phyloP scores from a whole-genome alignment of 208 protist species.

The Leishmania martiniquensis region DNA sequence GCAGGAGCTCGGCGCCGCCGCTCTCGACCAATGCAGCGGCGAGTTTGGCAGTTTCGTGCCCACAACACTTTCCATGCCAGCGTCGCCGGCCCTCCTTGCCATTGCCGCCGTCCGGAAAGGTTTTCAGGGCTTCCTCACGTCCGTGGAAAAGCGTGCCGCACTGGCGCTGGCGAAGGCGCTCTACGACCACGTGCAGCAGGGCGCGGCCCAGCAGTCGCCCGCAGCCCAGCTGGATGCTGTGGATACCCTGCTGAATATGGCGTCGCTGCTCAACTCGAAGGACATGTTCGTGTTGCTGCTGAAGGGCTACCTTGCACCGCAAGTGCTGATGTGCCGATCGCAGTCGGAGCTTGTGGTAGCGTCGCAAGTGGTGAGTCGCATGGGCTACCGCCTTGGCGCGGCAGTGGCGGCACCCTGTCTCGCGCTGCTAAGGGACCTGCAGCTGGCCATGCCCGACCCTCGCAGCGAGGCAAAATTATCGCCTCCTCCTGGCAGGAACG shows the following conservation, averaged over 20 bases:
- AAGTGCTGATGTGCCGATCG: slow-evolving; percentile 42
- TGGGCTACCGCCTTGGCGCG: slow-evolving; percentile 58
- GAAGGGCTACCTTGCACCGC: slow-evolving; percentile 52
- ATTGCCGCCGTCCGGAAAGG: slow-evolving; percentile 50
- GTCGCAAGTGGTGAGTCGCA: slow-evolving; percentile 45
- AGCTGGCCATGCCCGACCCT: slow-evolving; percentile 30
- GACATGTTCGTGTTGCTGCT: slow-evolving; percentile 68
- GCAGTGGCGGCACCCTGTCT: slow-evolving; percentile 41
- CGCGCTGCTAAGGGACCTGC: slow-evolving; percentile 61
- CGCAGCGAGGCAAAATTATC: neutral
- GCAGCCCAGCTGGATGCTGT: slow-evolving; percentile 36
- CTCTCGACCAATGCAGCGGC: slow-evolving; percentile 27
- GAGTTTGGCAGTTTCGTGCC: slow-evolving; percentile 27
- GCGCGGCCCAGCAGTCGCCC: slow-evolving; percentile 12
- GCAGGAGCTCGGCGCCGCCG: slow-evolving; percentile 15
- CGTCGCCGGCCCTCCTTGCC: slow-evolving; percentile 28
- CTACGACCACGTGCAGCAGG: slow-evolving; percentile 37
- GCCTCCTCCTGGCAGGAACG: neutral
- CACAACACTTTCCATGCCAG: slow-evolving; percentile 27
- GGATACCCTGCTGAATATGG: slow-evolving; percentile 76
- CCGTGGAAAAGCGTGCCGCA: slow-evolving; percentile 40
- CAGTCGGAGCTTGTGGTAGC: slow-evolving; percentile 47
- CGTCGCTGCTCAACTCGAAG: slow-evolving; percentile 56
- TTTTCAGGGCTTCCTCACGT: slow-evolving; percentile 60
- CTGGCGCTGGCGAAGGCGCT: slow-evolving; percentile 66